Conservation (phyloP, 352 stramenopile genomes). For the Phytophthora pistaciae region DNA sequence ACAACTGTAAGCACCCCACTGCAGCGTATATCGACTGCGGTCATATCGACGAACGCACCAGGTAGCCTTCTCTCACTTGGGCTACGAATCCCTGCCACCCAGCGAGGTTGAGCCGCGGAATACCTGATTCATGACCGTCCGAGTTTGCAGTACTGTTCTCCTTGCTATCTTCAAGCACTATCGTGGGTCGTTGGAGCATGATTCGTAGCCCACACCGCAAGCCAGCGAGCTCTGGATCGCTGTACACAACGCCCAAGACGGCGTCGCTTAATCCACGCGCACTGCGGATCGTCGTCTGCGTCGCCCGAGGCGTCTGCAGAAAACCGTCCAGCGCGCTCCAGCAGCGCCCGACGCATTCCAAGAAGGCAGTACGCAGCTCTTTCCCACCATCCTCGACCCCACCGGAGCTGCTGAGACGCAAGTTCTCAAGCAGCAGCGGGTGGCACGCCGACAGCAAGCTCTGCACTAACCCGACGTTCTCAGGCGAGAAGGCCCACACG, state of each 20-base stretch:
- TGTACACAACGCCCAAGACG: conserved; percentile 28
- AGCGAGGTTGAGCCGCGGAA: conserved; percentile 26
- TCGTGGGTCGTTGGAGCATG: conserved; percentile 26
- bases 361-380: conserved; percentile 20
- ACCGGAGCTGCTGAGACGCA: conserved; percentile 1
- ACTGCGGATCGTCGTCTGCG: conserved; percentile 19
- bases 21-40: not conserved
- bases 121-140: not conserved
- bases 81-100: conserved; percentile 37
- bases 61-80: conserved; percentile 37
- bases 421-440: conserved; percentile 33
- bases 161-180: conserved; percentile 30
- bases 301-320: conserved; percentile 16
- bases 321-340: conserved; percentile 23
- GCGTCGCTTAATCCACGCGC: conserved; percentile 30
- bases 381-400: conserved; percentile 17
- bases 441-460: conserved; percentile 27
- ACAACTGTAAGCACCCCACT: conserved; percentile 7
- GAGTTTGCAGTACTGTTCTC: conserved; percentile 2
- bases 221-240: conserved; percentile 16
- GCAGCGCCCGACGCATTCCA: conserved; percentile 25
- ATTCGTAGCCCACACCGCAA: conserved; percentile 18
- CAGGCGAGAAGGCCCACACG: conserved; percentile 38
- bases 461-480: conserved; percentile 36
- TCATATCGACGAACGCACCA: conserved; percentile 22